Percentiles rank a stretch among this genome's conserved stretches.
phyloP scores from a whole-genome alignment of 1,284 basidiomycete species.

The Vanrija sp. region DNA sequence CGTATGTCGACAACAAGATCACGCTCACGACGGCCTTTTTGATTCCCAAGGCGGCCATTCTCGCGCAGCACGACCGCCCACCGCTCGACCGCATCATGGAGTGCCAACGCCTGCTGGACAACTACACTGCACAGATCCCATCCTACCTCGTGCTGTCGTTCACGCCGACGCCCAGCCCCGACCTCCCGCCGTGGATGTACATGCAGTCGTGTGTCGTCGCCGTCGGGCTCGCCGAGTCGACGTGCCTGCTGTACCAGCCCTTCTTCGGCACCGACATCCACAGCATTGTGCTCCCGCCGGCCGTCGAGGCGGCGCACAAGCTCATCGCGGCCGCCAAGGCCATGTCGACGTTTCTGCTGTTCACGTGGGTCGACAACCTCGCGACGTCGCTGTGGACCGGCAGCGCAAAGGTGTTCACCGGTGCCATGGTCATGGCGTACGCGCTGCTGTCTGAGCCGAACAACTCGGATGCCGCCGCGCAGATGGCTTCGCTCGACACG shows the following conservation, averaged over 20 bases:
- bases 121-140: not conserved
- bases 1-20: slow-evolving; percentile 1
- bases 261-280: not conserved
- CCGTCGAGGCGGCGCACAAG: not conserved
- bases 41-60: not conserved
- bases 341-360: not conserved
- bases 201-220: not conserved
- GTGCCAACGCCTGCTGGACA: not conserved
- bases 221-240: not conserved
- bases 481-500: not conserved
- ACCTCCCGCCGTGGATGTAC: slow-evolving; percentile 1
- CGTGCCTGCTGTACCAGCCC: not conserved
- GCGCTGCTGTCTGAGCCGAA: not conserved
- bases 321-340: not conserved
- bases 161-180: not conserved
- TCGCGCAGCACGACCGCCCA: not conserved
- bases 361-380: slow-evolving; percentile 1
- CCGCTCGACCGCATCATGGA: not conserved
- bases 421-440: slow-evolving; percentile 2
- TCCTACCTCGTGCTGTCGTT: not conserved
- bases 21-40: not conserved
- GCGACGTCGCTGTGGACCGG: slow-evolving; percentile 1
- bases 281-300: not conserved
- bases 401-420: not conserved
- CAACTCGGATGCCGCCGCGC: too few species aligned